Base-by-base conservation (phyloP, 257 asterid species). In the Penstemon barbatus region DNA sequence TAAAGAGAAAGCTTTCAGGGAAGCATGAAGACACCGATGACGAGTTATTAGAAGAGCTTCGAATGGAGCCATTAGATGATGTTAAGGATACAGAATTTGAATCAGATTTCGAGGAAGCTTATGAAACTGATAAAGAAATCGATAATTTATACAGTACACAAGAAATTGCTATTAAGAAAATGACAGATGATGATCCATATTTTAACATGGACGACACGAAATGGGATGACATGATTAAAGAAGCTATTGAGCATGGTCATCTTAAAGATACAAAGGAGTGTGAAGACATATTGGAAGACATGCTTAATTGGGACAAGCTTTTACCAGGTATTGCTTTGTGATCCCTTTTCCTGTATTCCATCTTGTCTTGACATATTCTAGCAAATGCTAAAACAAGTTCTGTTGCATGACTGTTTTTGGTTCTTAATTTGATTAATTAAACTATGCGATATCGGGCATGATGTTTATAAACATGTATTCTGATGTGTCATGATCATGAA, bases 241-340 rank as follows among this genome's bases (percentile, higher is more conserved):
- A 85, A 77, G 89, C 90, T 18, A 69, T 68, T 5, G 88, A 83
- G 66, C 79, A 85, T 46, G 97, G 97, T 15, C 59, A 57, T 83
- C 84, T 90, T 58, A 69, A 75, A 56, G 92, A 88, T 80, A 82
- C 89, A 5, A 88, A 57, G 68, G 98, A 93, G 75, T 84, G 92
- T 68, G 97, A 93, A 78, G 83, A 75, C 11, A 72, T 88, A 65
- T 69, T 93, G n/a, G 95, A 93, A 80, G 97, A 93, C 75, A 86
- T 90, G 97, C 87, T 82, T 73, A 71, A 74, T 72, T 88, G 89
- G 92, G 95, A 90, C 75, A 93, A 84, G 68, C 95, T 88, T 74
- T 79, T 90, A 39, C 99, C 96, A 59, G 97, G 99, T 90, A 85
- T 46, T 54, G 53, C 51, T 40, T 7, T 85, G 25, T 43, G 40